Evolutionary conservation across 2,329 filamentous ascomycete genomes (phyloP).

Genomic region (Scorias spongiosa): DNA sequence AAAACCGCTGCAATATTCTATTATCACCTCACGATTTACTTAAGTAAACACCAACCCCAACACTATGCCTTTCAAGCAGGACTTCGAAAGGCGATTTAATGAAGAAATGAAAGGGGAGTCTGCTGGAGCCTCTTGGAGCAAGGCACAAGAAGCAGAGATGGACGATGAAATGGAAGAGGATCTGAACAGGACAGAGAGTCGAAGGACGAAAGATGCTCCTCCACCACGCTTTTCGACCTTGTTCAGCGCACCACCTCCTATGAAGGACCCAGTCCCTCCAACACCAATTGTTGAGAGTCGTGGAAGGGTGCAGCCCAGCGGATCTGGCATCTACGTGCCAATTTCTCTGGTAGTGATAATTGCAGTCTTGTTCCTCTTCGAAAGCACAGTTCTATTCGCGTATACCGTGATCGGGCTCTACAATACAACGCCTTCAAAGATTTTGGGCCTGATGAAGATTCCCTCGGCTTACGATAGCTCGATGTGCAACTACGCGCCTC

Average conservation of each 20-base stretch:
- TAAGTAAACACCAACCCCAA: neutral
- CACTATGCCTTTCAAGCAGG: slow-evolving; percentile 15
- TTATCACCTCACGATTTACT: neutral
- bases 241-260: slow-evolving; percentile 9
- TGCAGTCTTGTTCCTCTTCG: slow-evolving; percentile 17
- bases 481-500: slow-evolving; percentile 6
- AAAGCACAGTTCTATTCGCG: slow-evolving; percentile 21
- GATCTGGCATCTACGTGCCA: slow-evolving; percentile 18
- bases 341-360: slow-evolving; percentile 19
- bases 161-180: slow-evolving; percentile 12
- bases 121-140: neutral
- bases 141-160: slow-evolving; percentile 7
- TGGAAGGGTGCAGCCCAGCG: slow-evolving; percentile 8
- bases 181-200: slow-evolving; percentile 2
- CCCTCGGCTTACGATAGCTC: neutral
- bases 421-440: slow-evolving; percentile 16
- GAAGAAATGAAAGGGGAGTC: slow-evolving; percentile 9
- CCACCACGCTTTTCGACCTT: slow-evolving; percentile 19
- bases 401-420: slow-evolving; percentile 24
- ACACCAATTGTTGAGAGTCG: slow-evolving; percentile 13
- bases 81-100: slow-evolving; percentile 20
- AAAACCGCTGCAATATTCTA: too few species aligned
- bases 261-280: slow-evolving; percentile 2
- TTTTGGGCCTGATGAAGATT: slow-evolving; percentile 6
- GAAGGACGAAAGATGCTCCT: slow-evolving; percentile 7